A percentile compares a stretch with the other conserved stretches of the same genome.
These are phyloP conservation scores for Starmera quercuum DNA, from an alignment of 805 yeast genomes.

Conservation along the genomic window DNA sequence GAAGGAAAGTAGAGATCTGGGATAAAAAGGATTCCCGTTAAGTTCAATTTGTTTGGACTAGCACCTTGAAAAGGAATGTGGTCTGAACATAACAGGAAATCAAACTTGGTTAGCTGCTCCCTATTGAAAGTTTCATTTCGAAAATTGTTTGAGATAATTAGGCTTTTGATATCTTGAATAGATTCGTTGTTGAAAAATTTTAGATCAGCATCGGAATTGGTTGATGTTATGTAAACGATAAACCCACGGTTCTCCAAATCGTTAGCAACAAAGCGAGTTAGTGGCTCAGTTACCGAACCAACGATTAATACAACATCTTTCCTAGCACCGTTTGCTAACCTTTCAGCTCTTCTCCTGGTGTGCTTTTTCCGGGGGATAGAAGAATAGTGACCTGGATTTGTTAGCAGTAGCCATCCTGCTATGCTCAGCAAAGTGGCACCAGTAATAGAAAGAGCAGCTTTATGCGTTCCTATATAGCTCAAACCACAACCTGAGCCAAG, in stretches of 20 bases:
- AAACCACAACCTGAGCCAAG: too few species aligned
- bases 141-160: conserved; percentile 42
- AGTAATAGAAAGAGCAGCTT: too few species aligned
- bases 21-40: conserved; percentile 60
- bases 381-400: too few species aligned
- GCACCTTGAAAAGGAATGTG: conserved; percentile 56
- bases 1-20: conserved; percentile 65
- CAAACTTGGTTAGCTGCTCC: conserved; percentile 40
- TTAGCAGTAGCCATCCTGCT: too few species aligned
- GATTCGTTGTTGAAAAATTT: conserved; percentile 48
- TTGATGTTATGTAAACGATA: conserved; percentile 63
- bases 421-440: too few species aligned
- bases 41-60: conserved; percentile 42
- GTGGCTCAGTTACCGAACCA: conserved; percentile 72
- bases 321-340: conserved; percentile 63
- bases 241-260: conserved; percentile 78
- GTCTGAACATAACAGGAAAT: conserved; percentile 40
- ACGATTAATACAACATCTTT: conserved; percentile 66
- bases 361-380: too few species aligned
- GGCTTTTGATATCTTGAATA: conserved; percentile 61
- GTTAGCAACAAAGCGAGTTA: conserved; percentile 58
- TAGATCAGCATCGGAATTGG: conserved; percentile 25
- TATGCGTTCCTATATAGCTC: too few species aligned
- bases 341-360: conserved; percentile 47
- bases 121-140: conserved; percentile 32